phyloP scores from a whole-genome alignment of 1,284 basidiomycete genomes.

The Neolentinus lepideus region DNA sequence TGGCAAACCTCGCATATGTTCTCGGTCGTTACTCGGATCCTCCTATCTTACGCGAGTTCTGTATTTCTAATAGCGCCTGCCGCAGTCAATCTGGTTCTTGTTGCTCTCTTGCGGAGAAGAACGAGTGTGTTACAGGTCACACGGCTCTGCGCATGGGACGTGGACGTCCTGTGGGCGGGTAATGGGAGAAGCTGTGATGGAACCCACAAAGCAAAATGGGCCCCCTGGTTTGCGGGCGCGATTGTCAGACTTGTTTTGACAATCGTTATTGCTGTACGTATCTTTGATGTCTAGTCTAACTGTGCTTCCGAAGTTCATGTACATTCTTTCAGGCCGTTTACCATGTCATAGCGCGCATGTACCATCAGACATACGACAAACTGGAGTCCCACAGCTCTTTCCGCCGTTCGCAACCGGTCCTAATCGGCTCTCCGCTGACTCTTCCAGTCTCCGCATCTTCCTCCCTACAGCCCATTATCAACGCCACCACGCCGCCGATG shows the following conservation, averaged over 20 bases:
- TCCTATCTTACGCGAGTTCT: constrained; percentile 37
- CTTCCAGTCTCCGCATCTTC: background rate
- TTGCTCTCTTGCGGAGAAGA: constrained; percentile 31
- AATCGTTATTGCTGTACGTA: constrained; percentile 39
- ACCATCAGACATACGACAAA: constrained; percentile 22
- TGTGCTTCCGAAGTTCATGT: too few relatives aligned
- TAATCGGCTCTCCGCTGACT: background rate
- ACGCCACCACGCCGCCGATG: background rate
- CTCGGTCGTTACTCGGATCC: constrained; percentile 17
- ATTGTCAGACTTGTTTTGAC: constrained; percentile 46
- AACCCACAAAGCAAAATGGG: constrained; percentile 30
- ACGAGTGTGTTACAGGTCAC: constrained; percentile 29
- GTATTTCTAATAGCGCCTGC: constrained; percentile 42
- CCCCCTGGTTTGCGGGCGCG: constrained; percentile 45
- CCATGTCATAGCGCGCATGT: constrained; percentile 24
- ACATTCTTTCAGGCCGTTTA: constrained; percentile 29
- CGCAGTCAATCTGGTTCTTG: constrained; percentile 44
- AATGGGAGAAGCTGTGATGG: constrained; percentile 20
- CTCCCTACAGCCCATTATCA: background rate
- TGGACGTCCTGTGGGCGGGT: constrained; percentile 58
- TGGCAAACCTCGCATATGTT: constrained; percentile 14
- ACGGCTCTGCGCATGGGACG: constrained; percentile 49
- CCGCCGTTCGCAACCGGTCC: background rate
- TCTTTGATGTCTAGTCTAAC: constrained; percentile 4
- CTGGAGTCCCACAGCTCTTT: constrained; percentile 5